Conservation (phyloP, 345 rosid genomes). For the Noccaea bulbosa region DNA sequence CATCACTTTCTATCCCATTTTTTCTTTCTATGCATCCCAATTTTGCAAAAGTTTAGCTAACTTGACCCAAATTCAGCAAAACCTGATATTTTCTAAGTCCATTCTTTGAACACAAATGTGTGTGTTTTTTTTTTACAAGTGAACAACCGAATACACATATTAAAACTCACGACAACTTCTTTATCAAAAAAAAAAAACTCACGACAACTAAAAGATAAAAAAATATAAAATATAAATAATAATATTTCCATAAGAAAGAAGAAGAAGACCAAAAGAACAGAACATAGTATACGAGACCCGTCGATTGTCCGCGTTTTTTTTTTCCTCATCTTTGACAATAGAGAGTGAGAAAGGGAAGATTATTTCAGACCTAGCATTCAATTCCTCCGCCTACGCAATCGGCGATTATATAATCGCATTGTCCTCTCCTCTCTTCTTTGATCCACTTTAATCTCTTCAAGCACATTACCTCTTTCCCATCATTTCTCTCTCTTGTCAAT, state of each 20-base stretch:
- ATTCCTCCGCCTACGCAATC: slow-evolving; percentile 7
- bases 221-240: background rate
- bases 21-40: too few relatives aligned
- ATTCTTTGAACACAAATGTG: too few relatives aligned
- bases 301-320: background rate
- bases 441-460: slow-evolving; percentile 6
- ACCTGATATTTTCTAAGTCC: background rate
- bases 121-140: background rate
- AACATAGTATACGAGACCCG: slow-evolving; percentile 16
- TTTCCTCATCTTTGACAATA: background rate
- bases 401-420: slow-evolving; percentile 29
- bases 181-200: too few relatives aligned
- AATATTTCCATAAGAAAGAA: background rate
- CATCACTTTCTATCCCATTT: background rate
- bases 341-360: background rate
- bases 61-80: background rate
- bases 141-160: background rate
- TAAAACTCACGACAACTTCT: background rate
- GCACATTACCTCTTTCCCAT: background rate
- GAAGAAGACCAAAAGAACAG: slow-evolving; percentile 12
- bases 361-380: slow-evolving; percentile 27
- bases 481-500: background rate
- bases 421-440: slow-evolving; percentile 3
- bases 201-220: background rate
- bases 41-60: background rate